Evolutionary conservation across 768 basidiomycete genomes (phyloP), one percentile per base, ranked within the genome.

Genomic region (Auricularia cornea): DNA sequence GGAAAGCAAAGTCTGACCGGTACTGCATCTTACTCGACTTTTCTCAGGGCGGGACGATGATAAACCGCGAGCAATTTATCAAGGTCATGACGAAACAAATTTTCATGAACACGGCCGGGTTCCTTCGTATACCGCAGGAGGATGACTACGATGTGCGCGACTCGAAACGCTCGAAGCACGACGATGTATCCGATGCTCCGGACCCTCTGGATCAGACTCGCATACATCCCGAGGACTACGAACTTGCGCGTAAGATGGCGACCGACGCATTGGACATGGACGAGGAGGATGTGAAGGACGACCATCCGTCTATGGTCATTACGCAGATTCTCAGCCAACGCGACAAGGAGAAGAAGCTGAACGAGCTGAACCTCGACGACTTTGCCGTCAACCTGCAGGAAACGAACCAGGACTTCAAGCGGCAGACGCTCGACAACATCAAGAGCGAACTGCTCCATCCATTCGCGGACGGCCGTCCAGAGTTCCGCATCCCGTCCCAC

Each of bases 231-330:
- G 92, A 96, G 72, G 97, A 99, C 75, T 99, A 98, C 71, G 95
- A 98, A 67, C 81, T 98, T 41, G 96, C 97, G 3, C 87, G 93
- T 38, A 98, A 98, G 79, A 97, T 99, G 94, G 96, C 96, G 40
- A 91, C 92, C 23, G 94, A 98, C 74, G 94, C 96, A 3, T 82
- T 98, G 16, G 97, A 98, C 71, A 82, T 93, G n/a, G 97, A 99
- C 67, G 94, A 96, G 70, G 97, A 98, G 73, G 97, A 99, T 76
- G 82, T 94, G 35, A 90, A 91, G 62, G 92, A 92, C 67, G 86
- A 90, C 69, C 91, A 96, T 72, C 91, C 94, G 30, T 98, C 97
- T 1, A 86, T 89, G 68, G 89, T 92, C 8, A 93, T 99, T 54
- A 83, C 84, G 16, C 76, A 87, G 56, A 88, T 99, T 72, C 92